These are phyloP conservation scores for Chondrostereum purpureum DNA, from an alignment of 1,284 basidiomycete genomes.

Conservation along the genomic window DNA sequence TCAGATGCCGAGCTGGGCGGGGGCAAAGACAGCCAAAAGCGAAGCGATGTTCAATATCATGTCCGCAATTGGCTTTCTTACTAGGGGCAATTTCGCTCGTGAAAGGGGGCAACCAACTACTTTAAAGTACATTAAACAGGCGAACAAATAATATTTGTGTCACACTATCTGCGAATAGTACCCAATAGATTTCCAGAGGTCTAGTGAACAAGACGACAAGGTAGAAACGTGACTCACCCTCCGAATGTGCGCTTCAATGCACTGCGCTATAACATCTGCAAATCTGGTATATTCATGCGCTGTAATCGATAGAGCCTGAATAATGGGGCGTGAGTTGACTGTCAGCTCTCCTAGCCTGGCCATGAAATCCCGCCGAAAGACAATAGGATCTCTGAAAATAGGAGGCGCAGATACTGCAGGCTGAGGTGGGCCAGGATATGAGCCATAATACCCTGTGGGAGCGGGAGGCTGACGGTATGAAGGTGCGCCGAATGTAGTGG, in stretches of 20 bases:
- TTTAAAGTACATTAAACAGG: slow-evolving; percentile 9
- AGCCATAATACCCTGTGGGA: slow-evolving; percentile 33
- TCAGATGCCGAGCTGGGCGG: slow-evolving; percentile 1
- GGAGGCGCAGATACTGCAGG: slow-evolving; percentile 36
- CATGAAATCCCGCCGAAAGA: slow-evolving; percentile 78
- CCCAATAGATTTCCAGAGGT: no score
- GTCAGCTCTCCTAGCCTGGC: slow-evolving; percentile 78
- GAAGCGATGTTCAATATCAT: not conserved
- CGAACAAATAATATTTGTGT: slow-evolving; percentile 15
- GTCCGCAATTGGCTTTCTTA: slow-evolving; percentile 22
- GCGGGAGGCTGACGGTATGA: slow-evolving; percentile 35
- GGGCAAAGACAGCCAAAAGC: not conserved
- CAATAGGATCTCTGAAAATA: slow-evolving; percentile 61
- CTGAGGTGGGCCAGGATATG: slow-evolving; percentile 35
- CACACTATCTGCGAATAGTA: no score
- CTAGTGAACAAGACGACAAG: slow-evolving; percentile 15
- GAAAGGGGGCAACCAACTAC: slow-evolving; percentile 30
- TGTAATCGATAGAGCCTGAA: slow-evolving; percentile 90
- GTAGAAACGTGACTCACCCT: slow-evolving; percentile 58
- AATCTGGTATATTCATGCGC: slow-evolving; percentile 83
- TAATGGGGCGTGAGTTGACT: slow-evolving; percentile 94
- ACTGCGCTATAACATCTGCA: slow-evolving; percentile 81
- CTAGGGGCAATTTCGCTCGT: slow-evolving; percentile 25
- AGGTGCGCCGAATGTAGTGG: slow-evolving; percentile 28
- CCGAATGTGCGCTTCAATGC: slow-evolving; percentile 83